Evolutionary conservation across 176 grass and related monocot species (phyloP).

Genomic region (Chrysopogon serrulatus): DNA sequence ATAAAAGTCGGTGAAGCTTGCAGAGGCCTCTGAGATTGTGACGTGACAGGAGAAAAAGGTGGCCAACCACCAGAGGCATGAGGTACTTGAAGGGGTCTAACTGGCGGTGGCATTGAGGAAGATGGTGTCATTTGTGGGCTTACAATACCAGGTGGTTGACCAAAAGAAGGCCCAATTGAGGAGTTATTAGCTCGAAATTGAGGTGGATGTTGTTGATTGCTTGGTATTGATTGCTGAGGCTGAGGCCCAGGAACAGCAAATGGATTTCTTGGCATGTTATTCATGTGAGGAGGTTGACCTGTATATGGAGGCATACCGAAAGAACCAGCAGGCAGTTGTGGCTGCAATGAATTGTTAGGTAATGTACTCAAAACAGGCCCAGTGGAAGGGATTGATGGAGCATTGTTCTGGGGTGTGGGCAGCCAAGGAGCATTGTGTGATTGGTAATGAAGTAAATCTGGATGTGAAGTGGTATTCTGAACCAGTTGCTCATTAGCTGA

Average conservation of each 20-base stretch:
- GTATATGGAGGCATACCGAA: constrained; percentile 28
- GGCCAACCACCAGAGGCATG: constrained; percentile 59
- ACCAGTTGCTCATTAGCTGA: constrained; percentile 13
- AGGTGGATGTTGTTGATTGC: constrained; percentile 35
- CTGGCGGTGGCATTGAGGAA: constrained; percentile 9
- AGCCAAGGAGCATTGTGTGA: constrained; percentile 50
- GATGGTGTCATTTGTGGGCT: constrained; percentile 17
- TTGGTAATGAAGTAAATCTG: constrained; percentile 57
- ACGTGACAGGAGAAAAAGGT: constrained; percentile 16
- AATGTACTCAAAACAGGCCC: constrained; percentile 14
- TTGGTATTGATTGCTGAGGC: constrained; percentile 33
- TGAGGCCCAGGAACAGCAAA: constrained; percentile 34
- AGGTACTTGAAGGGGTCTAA: constrained; percentile 52
- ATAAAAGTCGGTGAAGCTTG: constrained; percentile 17
- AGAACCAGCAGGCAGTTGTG: constrained; percentile 27
- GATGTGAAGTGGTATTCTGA: constrained; percentile 29
- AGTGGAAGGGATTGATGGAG: constrained; percentile 29
- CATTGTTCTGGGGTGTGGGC: constrained; percentile 27
- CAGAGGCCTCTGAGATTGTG: constrained; percentile 26
- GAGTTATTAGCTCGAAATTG: constrained; percentile 43
- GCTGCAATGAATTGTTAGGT: constrained; percentile 44
- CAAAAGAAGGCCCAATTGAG: constrained; percentile 34
- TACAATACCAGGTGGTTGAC: constrained; percentile 16
- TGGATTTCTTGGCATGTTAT: constrained; percentile 37
- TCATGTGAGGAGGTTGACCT: constrained; percentile 46